phyloP scores from a whole-genome alignment of 2,329 filamentous ascomycete species.

The Aureobasidium lini region DNA sequence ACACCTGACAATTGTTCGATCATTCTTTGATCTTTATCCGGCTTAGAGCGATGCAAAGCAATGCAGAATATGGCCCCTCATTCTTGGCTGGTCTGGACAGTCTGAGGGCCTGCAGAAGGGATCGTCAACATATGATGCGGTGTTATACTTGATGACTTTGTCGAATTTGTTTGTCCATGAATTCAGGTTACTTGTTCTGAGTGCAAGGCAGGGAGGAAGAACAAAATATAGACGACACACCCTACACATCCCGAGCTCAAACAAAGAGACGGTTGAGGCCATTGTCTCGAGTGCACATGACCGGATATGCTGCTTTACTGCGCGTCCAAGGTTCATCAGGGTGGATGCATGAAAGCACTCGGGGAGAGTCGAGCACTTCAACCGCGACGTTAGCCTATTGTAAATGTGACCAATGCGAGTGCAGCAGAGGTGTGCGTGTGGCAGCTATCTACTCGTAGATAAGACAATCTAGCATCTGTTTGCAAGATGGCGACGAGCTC shows the following conservation, averaged over 20 bases:
- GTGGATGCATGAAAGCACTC: conserved; percentile 2
- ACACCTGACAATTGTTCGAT: background rate
- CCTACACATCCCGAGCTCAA: background rate
- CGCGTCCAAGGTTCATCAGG: background rate
- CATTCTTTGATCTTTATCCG: background rate
- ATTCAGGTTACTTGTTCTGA: background rate
- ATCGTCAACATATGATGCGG: background rate
- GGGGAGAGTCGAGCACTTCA: background rate
- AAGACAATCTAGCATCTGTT: background rate
- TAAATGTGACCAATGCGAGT: background rate
- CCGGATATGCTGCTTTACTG: background rate
- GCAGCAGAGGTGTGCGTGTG: conserved; percentile 7
- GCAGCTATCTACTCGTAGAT: background rate
- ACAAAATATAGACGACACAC: background rate
- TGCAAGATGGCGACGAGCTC: no score
- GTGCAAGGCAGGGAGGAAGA: background rate
- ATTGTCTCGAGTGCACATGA: background rate
- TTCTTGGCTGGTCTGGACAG: no score
- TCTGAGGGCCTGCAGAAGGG: background rate
- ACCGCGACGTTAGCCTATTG: conserved; percentile 1
- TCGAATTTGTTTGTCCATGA: background rate
- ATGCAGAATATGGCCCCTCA: background rate
- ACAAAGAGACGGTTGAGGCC: background rate
- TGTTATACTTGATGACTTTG: background rate
- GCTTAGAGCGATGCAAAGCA: background rate